Evolutionary conservation across 2,329 filamentous ascomycete species (phyloP).

Genomic region (Neofusicoccum cordaticola): DNA sequence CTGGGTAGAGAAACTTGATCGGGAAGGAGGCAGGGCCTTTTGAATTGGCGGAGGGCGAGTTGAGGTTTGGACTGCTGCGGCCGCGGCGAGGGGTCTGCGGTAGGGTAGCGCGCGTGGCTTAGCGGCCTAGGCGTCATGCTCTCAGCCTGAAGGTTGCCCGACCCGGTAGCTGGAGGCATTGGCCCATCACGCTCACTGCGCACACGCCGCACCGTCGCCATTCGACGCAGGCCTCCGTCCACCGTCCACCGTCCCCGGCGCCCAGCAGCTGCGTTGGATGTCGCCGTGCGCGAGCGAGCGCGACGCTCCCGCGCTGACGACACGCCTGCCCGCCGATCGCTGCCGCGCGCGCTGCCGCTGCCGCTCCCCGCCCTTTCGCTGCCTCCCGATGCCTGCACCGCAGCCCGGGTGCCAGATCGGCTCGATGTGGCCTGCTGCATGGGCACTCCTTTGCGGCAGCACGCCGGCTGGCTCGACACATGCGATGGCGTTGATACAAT

Average conservation of each 20-base stretch:
- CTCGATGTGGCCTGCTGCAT: not conserved
- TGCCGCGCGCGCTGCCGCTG: not conserved
- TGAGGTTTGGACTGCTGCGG: not conserved
- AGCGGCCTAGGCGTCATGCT: not conserved
- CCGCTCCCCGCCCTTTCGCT: not conserved
- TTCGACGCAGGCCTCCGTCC: not conserved
- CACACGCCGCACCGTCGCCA: not conserved
- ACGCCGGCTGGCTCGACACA: not conserved
- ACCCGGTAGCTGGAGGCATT: not conserved
- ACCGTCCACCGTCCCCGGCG: not conserved
- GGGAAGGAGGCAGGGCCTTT: not conserved
- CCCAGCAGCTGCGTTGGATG: not conserved
- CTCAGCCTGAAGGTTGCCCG: not conserved
- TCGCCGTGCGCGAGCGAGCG: not conserved
- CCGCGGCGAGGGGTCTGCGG: slow-evolving; percentile 6
- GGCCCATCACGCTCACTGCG: not conserved
- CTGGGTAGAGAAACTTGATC: not conserved
- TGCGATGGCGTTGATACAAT: not conserved
- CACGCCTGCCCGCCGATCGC: not conserved
- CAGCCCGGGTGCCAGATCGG: not conserved
- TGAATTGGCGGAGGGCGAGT: not conserved
- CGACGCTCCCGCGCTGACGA: not conserved
- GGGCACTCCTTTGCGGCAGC: not conserved
- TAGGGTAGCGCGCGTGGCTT: not conserved
- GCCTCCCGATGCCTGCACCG: not conserved